Conservation (phyloP, 768 basidiomycete genomes). For the Russula sp. region DNA sequence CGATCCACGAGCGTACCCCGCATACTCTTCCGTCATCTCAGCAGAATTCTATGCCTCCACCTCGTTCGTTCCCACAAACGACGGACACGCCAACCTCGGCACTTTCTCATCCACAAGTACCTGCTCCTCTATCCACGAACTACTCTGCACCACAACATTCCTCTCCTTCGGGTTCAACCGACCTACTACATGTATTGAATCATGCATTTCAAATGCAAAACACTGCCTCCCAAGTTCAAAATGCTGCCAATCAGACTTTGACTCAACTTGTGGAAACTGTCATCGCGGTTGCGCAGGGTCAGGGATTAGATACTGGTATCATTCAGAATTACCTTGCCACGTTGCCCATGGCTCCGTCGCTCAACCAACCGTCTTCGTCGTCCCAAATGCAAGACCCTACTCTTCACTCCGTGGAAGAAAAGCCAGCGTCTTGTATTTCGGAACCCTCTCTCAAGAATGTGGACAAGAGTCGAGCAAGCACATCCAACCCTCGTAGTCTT, state of each 20-base stretch:
- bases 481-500: background rate
- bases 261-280: conserved; percentile 27
- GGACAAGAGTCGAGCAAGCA: background rate
- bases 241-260: conserved; percentile 17
- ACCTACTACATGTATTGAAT: conserved; percentile 18
- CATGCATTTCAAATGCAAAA: conserved; percentile 21
- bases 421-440: background rate
- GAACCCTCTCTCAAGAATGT: background rate
- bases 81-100: background rate
- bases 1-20: background rate
- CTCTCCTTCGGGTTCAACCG: background rate
- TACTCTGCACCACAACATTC: conserved; percentile 1
- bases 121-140: conserved; percentile 3
- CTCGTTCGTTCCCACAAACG: background rate
- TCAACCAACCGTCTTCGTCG: background rate
- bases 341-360: conserved; percentile 17
- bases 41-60: conserved; percentile 3
- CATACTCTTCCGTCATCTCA: conserved; percentile 1
- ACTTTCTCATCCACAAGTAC: background rate
- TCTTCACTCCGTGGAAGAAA: background rate
- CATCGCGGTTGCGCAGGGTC: conserved; percentile 26
- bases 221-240: conserved; percentile 17
- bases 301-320: conserved; percentile 22
- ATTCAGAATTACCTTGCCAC: conserved; percentile 25
- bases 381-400: background rate